These are phyloP conservation scores for Sphaerulina vaccinii DNA, from an alignment of 2,329 filamentous ascomycete species.

Conservation along the genomic window DNA sequence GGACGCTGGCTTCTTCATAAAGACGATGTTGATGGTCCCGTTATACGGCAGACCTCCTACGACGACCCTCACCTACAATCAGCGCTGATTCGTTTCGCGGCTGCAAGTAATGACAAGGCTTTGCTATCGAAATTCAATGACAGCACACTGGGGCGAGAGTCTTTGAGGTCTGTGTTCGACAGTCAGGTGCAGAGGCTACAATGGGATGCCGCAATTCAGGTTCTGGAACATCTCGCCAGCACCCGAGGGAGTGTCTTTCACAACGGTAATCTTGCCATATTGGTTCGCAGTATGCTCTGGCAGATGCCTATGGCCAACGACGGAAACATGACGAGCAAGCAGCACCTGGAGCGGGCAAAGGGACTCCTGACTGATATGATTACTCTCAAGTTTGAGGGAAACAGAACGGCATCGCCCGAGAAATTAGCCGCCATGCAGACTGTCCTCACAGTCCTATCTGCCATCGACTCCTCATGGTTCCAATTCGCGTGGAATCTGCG, in stretches of 20 bases:
- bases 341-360: conserved; percentile 11
- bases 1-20: conserved; percentile 55
- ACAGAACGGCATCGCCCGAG: background rate
- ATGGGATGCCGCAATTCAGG: conserved; percentile 43
- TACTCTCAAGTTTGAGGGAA: background rate
- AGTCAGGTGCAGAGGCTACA: conserved; percentile 43
- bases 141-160: conserved; percentile 6
- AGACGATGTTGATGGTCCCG: conserved; percentile 54
- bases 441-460: conserved; percentile 24
- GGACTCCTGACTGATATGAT: conserved; percentile 13
- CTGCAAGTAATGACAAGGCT: conserved; percentile 47
- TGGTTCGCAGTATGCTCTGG: conserved; percentile 16
- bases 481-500: conserved; percentile 16
- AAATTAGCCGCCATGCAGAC: background rate
- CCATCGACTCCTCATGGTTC: conserved; percentile 20
- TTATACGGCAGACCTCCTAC: conserved; percentile 50
- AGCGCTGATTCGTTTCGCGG: conserved; percentile 56
- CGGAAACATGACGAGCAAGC: background rate
- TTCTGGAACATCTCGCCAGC: conserved; percentile 34
- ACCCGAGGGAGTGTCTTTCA: conserved; percentile 22
- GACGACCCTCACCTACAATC: conserved; percentile 50
- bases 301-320: background rate
- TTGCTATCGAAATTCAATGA: conserved; percentile 33
- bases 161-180: conserved; percentile 41
- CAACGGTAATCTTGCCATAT: conserved; percentile 12